Evolutionary conservation across 768 basidiomycete species (phyloP), one percentile per base, ranked within the genome.

Genomic region (Candolleomyces aberdarensis): DNA sequence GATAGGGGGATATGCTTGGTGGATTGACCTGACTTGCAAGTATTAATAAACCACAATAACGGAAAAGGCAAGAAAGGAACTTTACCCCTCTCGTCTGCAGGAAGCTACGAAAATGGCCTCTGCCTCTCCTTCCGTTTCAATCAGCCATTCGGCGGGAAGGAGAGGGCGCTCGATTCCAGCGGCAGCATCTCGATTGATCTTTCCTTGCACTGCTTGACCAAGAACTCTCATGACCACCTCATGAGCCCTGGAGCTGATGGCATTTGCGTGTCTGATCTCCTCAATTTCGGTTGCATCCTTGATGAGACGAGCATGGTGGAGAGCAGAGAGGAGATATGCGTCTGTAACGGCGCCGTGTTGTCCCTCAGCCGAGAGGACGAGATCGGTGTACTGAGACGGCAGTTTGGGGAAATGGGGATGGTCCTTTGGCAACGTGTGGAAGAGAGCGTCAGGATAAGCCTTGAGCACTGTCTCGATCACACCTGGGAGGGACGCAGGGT

Each of bases 41-140:
- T 44, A 50, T 40, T 58, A 32, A 19, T 56, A 41, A 51, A 55
- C 57, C n/a, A 56, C 58, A 58, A 15, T 52, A 15, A 32, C 50
- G 54, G 44, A 22, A 22, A 22, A 11, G 36, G 14, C 46, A 46
- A 43, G n/a, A 46, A 32, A 10, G n/a, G 39, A 11, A 13, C 73
- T 86, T 65, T 56, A 95, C 93, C 93, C 94, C 75, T 93, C 88
- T 60, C 93, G 79, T 55, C 94, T 79, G 74, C 95, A 97, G 1
- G 88, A 88, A 2, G 95, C 93, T 0, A 94, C 91, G 64, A 98
- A 98, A 8, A 96, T 81, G 0, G 95, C 96, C 70, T 96, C 96
- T 0, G 94, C 96, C 71, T 97, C 96, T 0, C 87, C 89, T 73
- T 98, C 96, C 66, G 90, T 92, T 75, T 92, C 86, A 15, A 98